Evolutionary conservation across 495 filamentous ascomycete genomes (phyloP), one percentile per base, ranked within the genome.

Genomic region (Xylaria scruposa): DNA sequence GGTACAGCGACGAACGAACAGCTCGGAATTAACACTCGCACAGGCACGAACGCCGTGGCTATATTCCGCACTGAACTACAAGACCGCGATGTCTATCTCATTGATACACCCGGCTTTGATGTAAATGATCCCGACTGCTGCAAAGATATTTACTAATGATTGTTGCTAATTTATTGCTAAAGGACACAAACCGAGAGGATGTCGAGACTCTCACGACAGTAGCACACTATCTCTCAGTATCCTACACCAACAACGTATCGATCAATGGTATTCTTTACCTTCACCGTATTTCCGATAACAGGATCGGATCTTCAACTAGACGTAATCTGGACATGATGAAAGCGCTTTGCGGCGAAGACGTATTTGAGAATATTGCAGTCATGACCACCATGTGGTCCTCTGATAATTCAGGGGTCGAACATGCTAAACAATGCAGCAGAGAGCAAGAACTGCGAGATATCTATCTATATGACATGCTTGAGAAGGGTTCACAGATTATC

Each of bases 301-400:
- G 81, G 10, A 82, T 84, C 59, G 70, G 80, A 46, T 65, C 62
- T 7, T 47, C 44, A 12, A 49, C 62, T 3, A 19, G 44, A 49
- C 62, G 44, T 17, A 65, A 49, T 51, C 26, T 65, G 7, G 44
- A 65, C 1, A 65, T 65, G 62, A 51, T 65, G 62, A 65, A 81
- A 83, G 66, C 54, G 83, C 0, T 61, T 33, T 21, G 80, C 80
- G 75, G 83, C 83, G 73, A 67, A 75, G 53, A 62, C 78, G 44
- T 62, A 83, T 1, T 81, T 47, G 65, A 65, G 64, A 76, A 75
- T 54, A 63, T 77, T 56, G 67, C 71, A 24, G 63, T 74, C 5
- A 60, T 74, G 4, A 77, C 75, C 6, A 74, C 74, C 26, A 68
- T 73, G 40, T 77, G 75, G 75, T 31, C 24, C 0, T 36, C 44